Conservation (phyloP, 1,284 basidiomycete genomes). For the Neonothopanus nambi region DNA sequence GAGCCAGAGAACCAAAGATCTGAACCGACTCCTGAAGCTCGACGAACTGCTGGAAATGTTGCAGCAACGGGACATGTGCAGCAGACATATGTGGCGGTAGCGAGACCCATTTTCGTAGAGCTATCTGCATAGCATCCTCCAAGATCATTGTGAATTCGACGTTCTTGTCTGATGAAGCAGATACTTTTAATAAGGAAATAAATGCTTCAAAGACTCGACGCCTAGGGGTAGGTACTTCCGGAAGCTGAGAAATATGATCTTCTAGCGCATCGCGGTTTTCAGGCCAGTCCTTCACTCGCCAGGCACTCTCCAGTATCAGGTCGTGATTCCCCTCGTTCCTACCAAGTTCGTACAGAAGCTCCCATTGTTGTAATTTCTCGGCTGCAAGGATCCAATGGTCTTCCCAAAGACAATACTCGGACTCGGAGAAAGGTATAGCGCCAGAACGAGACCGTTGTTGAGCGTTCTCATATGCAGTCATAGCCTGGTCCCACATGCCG, state of each 20-base stretch:
- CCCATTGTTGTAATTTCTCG: slow-evolving; percentile 98
- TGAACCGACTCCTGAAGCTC: slow-evolving; percentile 96
- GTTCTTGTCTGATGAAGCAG: slow-evolving; percentile 69
- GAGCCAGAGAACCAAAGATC: slow-evolving; percentile 89
- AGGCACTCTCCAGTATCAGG: slow-evolving; percentile 92
- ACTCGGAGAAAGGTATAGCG: slow-evolving; percentile 88
- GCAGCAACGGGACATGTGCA: slow-evolving; percentile 92
- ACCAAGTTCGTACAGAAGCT: slow-evolving; percentile 91
- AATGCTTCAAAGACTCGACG: slow-evolving; percentile 96
- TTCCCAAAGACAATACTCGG: slow-evolving; percentile 98
- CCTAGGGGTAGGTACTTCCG: slow-evolving; percentile 89
- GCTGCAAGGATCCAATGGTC: slow-evolving; percentile 98
- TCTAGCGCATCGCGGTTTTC: slow-evolving; percentile 82
- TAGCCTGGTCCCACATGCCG: slow-evolving; percentile 95
- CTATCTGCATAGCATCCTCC: slow-evolving; percentile 96
- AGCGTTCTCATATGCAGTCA: slow-evolving; percentile 87
- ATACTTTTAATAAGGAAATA: slow-evolving; percentile 75
- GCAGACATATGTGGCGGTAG: slow-evolving; percentile 85
- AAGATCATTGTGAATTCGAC: slow-evolving; percentile 83
- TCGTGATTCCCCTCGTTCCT: slow-evolving; percentile 92
- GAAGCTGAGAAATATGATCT: slow-evolving; percentile 80
- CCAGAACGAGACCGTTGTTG: slow-evolving; percentile 87
- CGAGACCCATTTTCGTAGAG: slow-evolving; percentile 94
- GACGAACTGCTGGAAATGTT: slow-evolving; percentile 99
- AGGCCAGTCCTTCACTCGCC: slow-evolving; percentile 93